Conservation (phyloP, 192 early-diverging fungal genomes). For the Backusella psychrophila region DNA sequence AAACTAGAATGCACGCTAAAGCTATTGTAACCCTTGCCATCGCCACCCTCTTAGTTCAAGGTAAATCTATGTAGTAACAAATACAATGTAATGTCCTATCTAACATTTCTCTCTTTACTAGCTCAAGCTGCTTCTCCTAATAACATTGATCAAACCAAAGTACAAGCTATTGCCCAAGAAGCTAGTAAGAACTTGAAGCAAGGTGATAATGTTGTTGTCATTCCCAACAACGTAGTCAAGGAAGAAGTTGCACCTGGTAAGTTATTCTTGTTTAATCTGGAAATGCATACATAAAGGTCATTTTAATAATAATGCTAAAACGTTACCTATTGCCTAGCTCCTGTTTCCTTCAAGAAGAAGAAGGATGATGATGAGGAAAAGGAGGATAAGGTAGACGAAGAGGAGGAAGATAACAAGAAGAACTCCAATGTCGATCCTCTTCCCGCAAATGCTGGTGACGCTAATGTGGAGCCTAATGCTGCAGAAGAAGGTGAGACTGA, state of each 20-base stretch:
- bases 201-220: neutral
- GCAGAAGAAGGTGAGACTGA: neutral
- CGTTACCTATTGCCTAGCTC: neutral
- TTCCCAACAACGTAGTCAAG: neutral
- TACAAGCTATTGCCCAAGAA: neutral
- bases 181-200: neutral
- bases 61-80: neutral
- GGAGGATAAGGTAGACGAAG: neutral
- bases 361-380: neutral
- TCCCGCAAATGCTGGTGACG: neutral
- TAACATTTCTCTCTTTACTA: neutral
- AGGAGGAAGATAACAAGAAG: neutral
- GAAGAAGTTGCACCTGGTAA: neutral
- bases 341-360: neutral
- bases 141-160: neutral
- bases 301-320: neutral
- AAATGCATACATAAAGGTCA: neutral
- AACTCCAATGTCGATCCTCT: neutral
- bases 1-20: slow-evolving; percentile 5
- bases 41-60: slow-evolving; percentile 5
- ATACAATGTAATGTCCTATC: too few relatives aligned
- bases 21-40: neutral
- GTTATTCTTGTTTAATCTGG: neutral
- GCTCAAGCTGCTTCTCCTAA: neutral
- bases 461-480: neutral